Conservation (phyloP, 495 filamentous ascomycete species). For the Xylaria telfairii region DNA sequence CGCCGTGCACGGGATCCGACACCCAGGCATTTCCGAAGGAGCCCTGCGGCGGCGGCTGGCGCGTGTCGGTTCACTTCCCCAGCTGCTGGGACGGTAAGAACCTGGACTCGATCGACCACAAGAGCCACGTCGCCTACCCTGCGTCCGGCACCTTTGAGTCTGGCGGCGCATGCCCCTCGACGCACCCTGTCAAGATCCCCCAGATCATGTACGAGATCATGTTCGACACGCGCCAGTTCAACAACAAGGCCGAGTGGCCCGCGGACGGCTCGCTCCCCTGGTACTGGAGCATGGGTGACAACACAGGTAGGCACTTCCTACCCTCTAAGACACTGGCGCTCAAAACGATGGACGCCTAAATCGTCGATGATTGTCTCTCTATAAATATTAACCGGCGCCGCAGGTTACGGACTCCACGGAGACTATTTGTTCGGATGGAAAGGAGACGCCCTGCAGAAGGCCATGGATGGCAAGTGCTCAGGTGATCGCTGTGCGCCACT, state of each 20-base stretch:
- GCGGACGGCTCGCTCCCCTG: constrained; percentile 50
- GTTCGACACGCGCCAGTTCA: constrained; percentile 54
- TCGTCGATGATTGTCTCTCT: too few relatives aligned
- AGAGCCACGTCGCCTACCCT: constrained; percentile 56
- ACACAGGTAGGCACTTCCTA: too few relatives aligned
- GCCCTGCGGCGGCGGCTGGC: constrained; percentile 54
- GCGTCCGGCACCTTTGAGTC: constrained; percentile 45
- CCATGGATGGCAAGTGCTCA: constrained; percentile 55
- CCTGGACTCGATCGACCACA: constrained; percentile 59
- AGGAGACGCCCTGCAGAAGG: constrained; percentile 53
- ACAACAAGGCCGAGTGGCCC: constrained; percentile 52
- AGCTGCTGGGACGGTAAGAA: constrained; percentile 64
- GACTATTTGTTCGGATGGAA: constrained; percentile 63
- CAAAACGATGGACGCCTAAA: too few relatives aligned
- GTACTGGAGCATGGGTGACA: constrained; percentile 57
- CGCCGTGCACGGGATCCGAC: constrained; percentile 58
- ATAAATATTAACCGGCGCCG: too few relatives aligned
- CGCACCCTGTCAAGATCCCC: constrained; percentile 52
- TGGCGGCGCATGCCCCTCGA: constrained; percentile 50
- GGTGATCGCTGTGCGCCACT: constrained; percentile 49
- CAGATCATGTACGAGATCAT: constrained; percentile 60
- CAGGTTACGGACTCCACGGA: constrained; percentile 31
- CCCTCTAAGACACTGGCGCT: too few relatives aligned
- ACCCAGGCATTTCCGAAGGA: constrained; percentile 49
- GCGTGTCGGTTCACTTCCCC: constrained; percentile 57